Conservation (phyloP, 1,139 yeast genomes). For the Yamadazyma diddensiae region DNA sequence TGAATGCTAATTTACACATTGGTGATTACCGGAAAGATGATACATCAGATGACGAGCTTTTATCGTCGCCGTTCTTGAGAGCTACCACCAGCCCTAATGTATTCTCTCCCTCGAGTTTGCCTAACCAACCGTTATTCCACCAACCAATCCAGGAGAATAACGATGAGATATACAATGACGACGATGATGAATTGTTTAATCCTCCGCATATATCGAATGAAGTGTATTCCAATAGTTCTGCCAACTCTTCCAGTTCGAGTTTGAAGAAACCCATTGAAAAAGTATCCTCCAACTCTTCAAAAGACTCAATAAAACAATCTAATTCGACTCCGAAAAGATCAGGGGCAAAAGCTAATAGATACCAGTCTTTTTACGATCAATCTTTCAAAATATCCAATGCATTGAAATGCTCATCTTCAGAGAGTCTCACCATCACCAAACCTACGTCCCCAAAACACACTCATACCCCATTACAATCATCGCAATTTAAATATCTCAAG, state of each 20-base stretch:
- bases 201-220: constrained; percentile 25
- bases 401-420: constrained; percentile 41
- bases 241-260: constrained; percentile 37
- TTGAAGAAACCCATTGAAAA: constrained; percentile 31
- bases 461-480: neutral
- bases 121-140: constrained; percentile 24
- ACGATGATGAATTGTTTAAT: constrained; percentile 18
- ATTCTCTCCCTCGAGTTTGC: constrained; percentile 27
- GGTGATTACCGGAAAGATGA: constrained; percentile 21
- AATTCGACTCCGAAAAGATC: constrained; percentile 32
- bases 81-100: constrained; percentile 20
- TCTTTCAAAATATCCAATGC: constrained; percentile 46
- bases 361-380: constrained; percentile 50
- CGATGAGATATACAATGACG: constrained; percentile 28
- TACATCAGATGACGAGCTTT: constrained; percentile 26
- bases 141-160: constrained; percentile 33
- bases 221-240: constrained; percentile 29
- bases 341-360: constrained; percentile 50
- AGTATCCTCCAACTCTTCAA: constrained; percentile 33
- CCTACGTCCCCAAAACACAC: constrained; percentile 19
- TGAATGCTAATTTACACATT: constrained; percentile 38
- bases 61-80: constrained; percentile 34
- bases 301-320: constrained; percentile 20
- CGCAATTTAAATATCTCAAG: constrained; percentile 5
- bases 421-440: constrained; percentile 34